Base-by-base conservation (phyloP, 2,329 filamentous ascomycete genomes). In the Aspergillus versicolor region DNA sequence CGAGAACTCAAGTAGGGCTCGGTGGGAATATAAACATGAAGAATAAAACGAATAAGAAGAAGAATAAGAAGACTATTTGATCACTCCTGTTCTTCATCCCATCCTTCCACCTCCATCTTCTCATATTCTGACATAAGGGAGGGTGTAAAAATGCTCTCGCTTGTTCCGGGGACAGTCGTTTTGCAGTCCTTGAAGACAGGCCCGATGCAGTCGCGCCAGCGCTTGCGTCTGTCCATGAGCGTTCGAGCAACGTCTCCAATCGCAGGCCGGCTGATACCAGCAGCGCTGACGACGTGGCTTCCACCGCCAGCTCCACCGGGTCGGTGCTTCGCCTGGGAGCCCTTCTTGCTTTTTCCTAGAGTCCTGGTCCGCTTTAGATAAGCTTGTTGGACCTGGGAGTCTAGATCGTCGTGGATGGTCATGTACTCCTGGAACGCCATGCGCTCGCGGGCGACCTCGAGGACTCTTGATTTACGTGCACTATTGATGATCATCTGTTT, bases 381-480 rank as follows among this genome's bases (percentile, higher is more conserved):
- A 3, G 94, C 93, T 51, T 91, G 88, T 70, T 97, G 92, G 42
- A 97, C 92, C 72, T 97, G 94, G 42, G 88, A 87, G 79, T 99
- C 94, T 21, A 99, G 86, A 72, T 99, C 94, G 71, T 99, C 94
- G 50, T 95, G 88, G 66, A 99, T 99, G 55, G 92, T 97, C 73
- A 88, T 89, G 79, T 96, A 99, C 73, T 99, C 94, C 71, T 99
- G 94, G 76, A 94, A 88, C 0, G 94, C 94, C 85, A 99, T 93
- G 63, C 91, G 88, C 72, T 96, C 92, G 66, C 92, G 89, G 7
- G 94, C 91, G 27, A 97, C 82, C 38, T 97, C 92, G 1, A 91
- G 86, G 11, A 99, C 81, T 2, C 92, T 86, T 6, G 91, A 83
- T 75, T 97, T 97, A 61, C 92, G 89, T 5, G 93, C 91, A 40